Percentiles rank a stretch among this genome's conserved stretches.
These are phyloP conservation scores for Neurospora tetrasperma DNA, from an alignment of 495 filamentous ascomycete species.

Conservation along the genomic window DNA sequence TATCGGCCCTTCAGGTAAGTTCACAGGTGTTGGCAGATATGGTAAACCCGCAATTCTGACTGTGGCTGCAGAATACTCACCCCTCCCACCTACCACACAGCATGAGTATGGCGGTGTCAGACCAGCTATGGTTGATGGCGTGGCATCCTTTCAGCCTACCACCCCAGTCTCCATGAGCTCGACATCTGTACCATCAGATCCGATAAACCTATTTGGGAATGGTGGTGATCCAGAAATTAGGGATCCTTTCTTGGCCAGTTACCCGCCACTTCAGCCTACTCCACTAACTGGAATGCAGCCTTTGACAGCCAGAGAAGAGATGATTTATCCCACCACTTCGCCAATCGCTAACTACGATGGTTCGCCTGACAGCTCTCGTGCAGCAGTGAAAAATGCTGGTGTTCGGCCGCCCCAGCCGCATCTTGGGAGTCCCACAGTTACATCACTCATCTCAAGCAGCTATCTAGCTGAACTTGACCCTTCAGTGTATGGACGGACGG, in stretches of 20 bases:
- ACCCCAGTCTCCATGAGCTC: slow-evolving; percentile 13
- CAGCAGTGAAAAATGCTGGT: background rate
- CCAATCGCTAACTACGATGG: slow-evolving; percentile 18
- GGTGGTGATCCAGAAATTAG: slow-evolving; percentile 24
- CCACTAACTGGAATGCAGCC: slow-evolving; percentile 28
- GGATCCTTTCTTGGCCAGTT: slow-evolving; percentile 28
- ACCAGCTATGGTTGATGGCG: slow-evolving; percentile 19
- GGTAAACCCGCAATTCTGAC: slow-evolving; percentile 7
- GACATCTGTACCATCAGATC: slow-evolving; percentile 13
- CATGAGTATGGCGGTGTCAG: slow-evolving; percentile 23
- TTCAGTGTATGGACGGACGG: slow-evolving; percentile 7
- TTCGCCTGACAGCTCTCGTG: slow-evolving; percentile 3
- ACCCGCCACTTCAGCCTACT: slow-evolving; percentile 31
- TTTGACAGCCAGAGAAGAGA: slow-evolving; percentile 28
- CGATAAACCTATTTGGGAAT: slow-evolving; percentile 19
- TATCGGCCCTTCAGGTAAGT: slow-evolving; percentile 25
- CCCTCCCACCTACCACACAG: slow-evolving; percentile 23
- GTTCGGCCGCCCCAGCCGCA: slow-evolving; percentile 6
- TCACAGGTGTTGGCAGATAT: background rate
- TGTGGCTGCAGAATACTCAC: slow-evolving; percentile 14
- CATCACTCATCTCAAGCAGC: slow-evolving; percentile 1
- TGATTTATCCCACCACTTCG: slow-evolving; percentile 34
- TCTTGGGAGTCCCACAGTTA: slow-evolving; percentile 1
- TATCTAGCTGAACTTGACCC: slow-evolving; percentile 4
- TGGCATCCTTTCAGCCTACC: slow-evolving; percentile 19